Percentiles rank a stretch among this genome's conserved stretches.
phyloP scores from a whole-genome alignment of 116 monocot genomes.

The Iris pallida region DNA sequence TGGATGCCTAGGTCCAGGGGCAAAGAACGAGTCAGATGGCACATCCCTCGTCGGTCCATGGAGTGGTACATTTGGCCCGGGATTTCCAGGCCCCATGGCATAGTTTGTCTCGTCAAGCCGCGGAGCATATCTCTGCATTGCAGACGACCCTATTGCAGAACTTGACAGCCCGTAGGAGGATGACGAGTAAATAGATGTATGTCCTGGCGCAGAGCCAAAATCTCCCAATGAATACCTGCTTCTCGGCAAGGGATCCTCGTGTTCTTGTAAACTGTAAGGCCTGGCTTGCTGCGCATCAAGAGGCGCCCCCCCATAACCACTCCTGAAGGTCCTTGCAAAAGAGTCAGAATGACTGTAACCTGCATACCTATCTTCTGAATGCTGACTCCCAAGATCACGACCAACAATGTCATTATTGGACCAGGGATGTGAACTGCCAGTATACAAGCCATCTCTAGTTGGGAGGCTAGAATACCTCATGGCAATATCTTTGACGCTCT shows the following conservation, averaged over 20 bases:
- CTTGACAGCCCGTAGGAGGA: slow-evolving; percentile 13
- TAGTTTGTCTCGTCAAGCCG: slow-evolving; percentile 44
- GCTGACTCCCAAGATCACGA: background rate
- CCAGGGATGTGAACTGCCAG: background rate
- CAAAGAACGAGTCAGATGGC: slow-evolving; percentile 16
- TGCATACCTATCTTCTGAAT: slow-evolving; percentile 4
- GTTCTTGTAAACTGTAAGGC: background rate
- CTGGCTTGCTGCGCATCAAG: slow-evolving; percentile 5
- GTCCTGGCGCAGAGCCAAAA: slow-evolving; percentile 7
- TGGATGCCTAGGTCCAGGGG: slow-evolving; percentile 6
- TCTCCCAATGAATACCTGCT: slow-evolving; percentile 22
- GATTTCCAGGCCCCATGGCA: slow-evolving; percentile 9
- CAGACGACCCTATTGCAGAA: slow-evolving; percentile 22
- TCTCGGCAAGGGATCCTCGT: background rate
- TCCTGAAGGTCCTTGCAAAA: background rate
- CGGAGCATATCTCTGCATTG: slow-evolving; percentile 52
- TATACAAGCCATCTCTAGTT: background rate
- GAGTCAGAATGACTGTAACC: background rate
- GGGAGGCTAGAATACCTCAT: slow-evolving; percentile 13
- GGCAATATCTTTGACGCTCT: slow-evolving; percentile 12
- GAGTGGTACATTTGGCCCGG: background rate
- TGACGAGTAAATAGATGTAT: background rate
- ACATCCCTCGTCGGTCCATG: slow-evolving; percentile 14
- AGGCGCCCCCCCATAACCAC: slow-evolving; percentile 4
- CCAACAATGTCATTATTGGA: background rate